These are phyloP conservation scores for Saccharomycopsis malanga DNA, from an alignment of 805 yeast genomes.

Conservation along the genomic window DNA sequence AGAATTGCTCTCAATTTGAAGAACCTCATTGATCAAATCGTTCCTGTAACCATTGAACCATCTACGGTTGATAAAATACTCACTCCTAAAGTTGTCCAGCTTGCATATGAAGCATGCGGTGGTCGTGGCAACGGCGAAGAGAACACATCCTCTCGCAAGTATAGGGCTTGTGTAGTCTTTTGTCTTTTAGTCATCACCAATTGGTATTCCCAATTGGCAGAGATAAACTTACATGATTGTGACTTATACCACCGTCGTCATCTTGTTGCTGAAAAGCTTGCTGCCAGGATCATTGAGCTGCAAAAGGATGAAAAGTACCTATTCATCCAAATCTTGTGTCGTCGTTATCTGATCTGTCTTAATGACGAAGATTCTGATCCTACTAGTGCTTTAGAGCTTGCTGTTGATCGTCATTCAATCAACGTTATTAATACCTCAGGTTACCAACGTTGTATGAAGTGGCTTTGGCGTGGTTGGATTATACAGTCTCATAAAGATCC, in stretches of 20 bases:
- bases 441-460: slow-evolving; percentile 76
- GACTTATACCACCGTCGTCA: slow-evolving; percentile 55
- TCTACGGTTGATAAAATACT: slow-evolving; percentile 33
- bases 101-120: slow-evolving; percentile 72
- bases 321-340: slow-evolving; percentile 71
- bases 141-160: slow-evolving; percentile 51
- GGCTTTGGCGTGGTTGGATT: slow-evolving; percentile 95
- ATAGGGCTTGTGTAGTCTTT: slow-evolving; percentile 62
- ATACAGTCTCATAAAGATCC: slow-evolving; percentile 68
- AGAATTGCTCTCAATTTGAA: slow-evolving; percentile 71
- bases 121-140: slow-evolving; percentile 57
- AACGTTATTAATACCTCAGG: slow-evolving; percentile 73
- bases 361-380: slow-evolving; percentile 58
- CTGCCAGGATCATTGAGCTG: slow-evolving; percentile 59
- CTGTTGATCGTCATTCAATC: slow-evolving; percentile 79
- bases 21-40: slow-evolving; percentile 55
- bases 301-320: slow-evolving; percentile 51
- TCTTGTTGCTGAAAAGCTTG: slow-evolving; percentile 62
- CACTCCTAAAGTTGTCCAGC: slow-evolving; percentile 46
- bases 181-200: slow-evolving; percentile 65
- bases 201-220: slow-evolving; percentile 65
- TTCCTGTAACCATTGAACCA: slow-evolving; percentile 55
- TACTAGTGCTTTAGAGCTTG: slow-evolving; percentile 71
- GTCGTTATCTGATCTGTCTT: slow-evolving; percentile 59
- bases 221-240: slow-evolving; percentile 58